phyloP scores from a whole-genome alignment of 768 basidiomycete genomes.

The Xerocomus brunneocitrinus region DNA sequence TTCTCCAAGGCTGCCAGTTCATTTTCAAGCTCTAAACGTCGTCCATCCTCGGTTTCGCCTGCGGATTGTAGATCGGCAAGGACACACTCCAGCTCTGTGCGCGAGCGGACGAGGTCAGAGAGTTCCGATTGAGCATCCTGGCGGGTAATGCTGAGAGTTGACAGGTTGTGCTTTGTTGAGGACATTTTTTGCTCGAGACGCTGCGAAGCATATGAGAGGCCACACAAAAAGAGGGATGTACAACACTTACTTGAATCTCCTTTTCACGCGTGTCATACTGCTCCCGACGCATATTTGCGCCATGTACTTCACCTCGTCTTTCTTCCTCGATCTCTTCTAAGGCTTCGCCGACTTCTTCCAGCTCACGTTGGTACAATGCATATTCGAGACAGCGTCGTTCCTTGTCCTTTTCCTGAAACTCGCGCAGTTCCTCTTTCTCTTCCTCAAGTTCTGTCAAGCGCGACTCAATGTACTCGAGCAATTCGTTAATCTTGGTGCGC shows the following conservation, averaged over 20 bases:
- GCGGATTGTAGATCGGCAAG: slow-evolving; percentile 73
- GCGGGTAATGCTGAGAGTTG: slow-evolving; percentile 65
- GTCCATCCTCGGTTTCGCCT: slow-evolving; percentile 58
- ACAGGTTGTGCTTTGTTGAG: slow-evolving; percentile 62
- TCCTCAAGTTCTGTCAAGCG: slow-evolving; percentile 90
- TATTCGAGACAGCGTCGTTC: slow-evolving; percentile 93
- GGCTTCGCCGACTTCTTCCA: slow-evolving; percentile 82
- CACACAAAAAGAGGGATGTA: neutral
- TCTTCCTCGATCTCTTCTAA: slow-evolving; percentile 86
- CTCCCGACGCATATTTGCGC: slow-evolving; percentile 75
- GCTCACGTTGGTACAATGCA: slow-evolving; percentile 85
- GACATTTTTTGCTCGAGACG: slow-evolving; percentile 69
- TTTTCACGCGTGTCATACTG: slow-evolving; percentile 82
- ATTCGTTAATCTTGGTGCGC: slow-evolving; percentile 83
- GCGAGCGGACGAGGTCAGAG: slow-evolving; percentile 76
- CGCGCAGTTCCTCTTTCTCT: slow-evolving; percentile 96
- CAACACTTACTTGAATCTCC: slow-evolving; percentile 63
- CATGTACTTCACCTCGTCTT: slow-evolving; percentile 75
- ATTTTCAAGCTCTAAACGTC: slow-evolving; percentile 54
- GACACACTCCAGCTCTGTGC: slow-evolving; percentile 82
- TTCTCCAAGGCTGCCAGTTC: slow-evolving; percentile 60
- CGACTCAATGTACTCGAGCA: slow-evolving; percentile 87
- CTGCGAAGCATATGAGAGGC: slow-evolving; percentile 35
- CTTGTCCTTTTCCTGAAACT: slow-evolving; percentile 94
- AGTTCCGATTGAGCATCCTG: slow-evolving; percentile 79